These are phyloP conservation scores for Colletotrichum agaves DNA, from an alignment of 2,329 filamentous ascomycete species.

Conservation along the genomic window DNA sequence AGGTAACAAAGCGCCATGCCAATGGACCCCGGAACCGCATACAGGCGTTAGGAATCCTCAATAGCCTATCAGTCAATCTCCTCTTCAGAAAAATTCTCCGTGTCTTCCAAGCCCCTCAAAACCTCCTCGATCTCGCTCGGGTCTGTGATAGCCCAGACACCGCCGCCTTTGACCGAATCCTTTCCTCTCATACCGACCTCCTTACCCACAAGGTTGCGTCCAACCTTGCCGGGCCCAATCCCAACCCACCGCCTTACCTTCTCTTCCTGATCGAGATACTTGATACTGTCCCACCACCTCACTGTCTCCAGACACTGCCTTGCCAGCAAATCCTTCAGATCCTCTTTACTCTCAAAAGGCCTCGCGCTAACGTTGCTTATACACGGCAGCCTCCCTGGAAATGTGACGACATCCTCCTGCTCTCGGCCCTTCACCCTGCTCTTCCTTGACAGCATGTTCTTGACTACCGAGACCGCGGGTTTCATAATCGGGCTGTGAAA, in stretches of 20 bases:
- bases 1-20: not conserved
- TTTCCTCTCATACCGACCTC: slow-evolving; percentile 88
- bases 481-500: slow-evolving; percentile 95
- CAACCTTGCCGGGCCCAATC: slow-evolving; percentile 93
- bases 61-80: slow-evolving; percentile 48
- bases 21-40: not conserved
- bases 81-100: slow-evolving; percentile 63
- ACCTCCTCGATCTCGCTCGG: slow-evolving; percentile 80
- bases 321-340: slow-evolving; percentile 83
- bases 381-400: slow-evolving; percentile 79
- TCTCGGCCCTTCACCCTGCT: slow-evolving; percentile 65
- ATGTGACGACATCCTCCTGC: slow-evolving; percentile 74
- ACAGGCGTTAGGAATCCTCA: not conserved
- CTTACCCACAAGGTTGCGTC: slow-evolving; percentile 91
- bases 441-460: slow-evolving; percentile 69
- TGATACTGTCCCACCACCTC: slow-evolving; percentile 93
- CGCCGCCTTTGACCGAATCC: slow-evolving; percentile 85
- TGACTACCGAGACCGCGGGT: slow-evolving; percentile 82
- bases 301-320: slow-evolving; percentile 92
- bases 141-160: slow-evolving; percentile 91
- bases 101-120: slow-evolving; percentile 72
- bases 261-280: slow-evolving; percentile 85
- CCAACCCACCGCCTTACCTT: slow-evolving; percentile 88
- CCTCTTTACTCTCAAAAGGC: slow-evolving; percentile 77
- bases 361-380: slow-evolving; percentile 87